A percentile compares a stretch with the other conserved stretches of the same genome.
Evolutionary conservation across 2,329 filamentous ascomycete species (phyloP).

Genomic region (Claviceps purpurea): DNA sequence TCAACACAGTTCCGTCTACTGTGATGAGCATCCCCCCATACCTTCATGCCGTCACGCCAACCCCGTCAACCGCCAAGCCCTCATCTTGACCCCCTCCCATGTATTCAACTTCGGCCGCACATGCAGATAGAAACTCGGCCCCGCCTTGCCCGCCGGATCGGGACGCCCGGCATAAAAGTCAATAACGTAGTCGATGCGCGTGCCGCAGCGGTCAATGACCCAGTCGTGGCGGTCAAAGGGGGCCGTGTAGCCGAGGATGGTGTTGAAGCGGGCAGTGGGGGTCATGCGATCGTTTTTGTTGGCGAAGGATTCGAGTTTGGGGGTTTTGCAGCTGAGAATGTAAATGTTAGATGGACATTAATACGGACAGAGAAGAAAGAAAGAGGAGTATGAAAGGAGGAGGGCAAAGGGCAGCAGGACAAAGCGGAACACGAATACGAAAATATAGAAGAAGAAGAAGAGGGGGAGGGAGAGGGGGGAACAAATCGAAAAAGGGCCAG

Average conservation of each 20-base stretch:
- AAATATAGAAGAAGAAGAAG: background rate
- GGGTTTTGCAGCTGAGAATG: constrained; percentile 47
- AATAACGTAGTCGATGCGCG: constrained; percentile 83
- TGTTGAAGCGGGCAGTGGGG: constrained; percentile 72
- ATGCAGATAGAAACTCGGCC: constrained; percentile 51
- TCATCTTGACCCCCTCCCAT: constrained; percentile 57
- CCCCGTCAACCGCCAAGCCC: constrained; percentile 36
- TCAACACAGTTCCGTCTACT: no score
- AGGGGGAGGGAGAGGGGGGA: background rate
- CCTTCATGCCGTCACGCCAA: constrained; percentile 24
- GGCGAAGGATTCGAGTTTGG: constrained; percentile 70
- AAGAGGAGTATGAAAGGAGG: background rate
- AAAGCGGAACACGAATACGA: background rate
- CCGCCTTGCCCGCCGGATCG: constrained; percentile 20
- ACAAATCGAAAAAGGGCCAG: background rate
- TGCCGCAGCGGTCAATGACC: constrained; percentile 86
- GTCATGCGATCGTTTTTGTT: constrained; percentile 60
- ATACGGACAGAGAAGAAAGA: background rate
- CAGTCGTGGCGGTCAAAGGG: constrained; percentile 97
- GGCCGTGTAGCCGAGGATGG: constrained; percentile 70
- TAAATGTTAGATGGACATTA: background rate
- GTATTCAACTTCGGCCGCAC: constrained; percentile 56
- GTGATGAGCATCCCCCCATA: background rate
- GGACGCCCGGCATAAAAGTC: constrained; percentile 80
- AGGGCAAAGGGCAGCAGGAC: background rate